Evolutionary conservation across 2,329 filamentous ascomycete species (phyloP).

Genomic region (Curvularia lunata): DNA sequence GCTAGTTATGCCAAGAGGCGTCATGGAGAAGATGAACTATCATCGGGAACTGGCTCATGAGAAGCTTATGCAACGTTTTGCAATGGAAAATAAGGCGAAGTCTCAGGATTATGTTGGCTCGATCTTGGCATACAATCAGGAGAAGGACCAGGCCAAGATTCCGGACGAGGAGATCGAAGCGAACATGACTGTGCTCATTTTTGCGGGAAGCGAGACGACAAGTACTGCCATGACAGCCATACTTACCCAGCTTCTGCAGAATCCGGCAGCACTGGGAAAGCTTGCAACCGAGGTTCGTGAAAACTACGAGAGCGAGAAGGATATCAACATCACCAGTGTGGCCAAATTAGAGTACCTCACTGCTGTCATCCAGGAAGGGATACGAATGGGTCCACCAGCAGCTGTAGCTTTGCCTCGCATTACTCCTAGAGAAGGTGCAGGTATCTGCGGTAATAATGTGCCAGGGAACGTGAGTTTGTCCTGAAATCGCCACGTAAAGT

Average conservation of each 20-base stretch:
- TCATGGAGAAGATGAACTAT: constrained; percentile 25
- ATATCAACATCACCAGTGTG: constrained; percentile 5
- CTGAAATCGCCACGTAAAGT: too few relatives aligned
- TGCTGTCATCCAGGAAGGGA: constrained; percentile 36
- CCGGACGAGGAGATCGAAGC: constrained; percentile 43
- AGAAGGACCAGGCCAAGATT: constrained; percentile 27
- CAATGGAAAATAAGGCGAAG: constrained; percentile 36
- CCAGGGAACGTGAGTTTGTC: constrained; percentile 9
- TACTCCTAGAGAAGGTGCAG: constrained; percentile 18
- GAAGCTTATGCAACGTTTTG: constrained; percentile 35
- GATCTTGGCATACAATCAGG: constrained; percentile 34
- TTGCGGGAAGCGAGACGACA: constrained; percentile 51
- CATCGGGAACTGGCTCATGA: constrained; percentile 25
- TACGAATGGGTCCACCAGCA: constrained; percentile 36
- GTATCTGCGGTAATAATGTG: constrained; percentile 23
- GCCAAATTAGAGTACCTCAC: constrained; percentile 27
- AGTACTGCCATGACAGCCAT: constrained; percentile 45
- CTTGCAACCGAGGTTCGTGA: background rate
- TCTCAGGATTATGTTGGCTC: constrained; percentile 34
- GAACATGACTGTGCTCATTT: constrained; percentile 45
- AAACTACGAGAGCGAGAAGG: background rate
- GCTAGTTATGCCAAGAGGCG: constrained; percentile 14
- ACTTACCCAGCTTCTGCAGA: constrained; percentile 37
- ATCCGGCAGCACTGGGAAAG: constrained; percentile 8
- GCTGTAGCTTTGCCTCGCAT: constrained; percentile 20